Conservation (phyloP, 2,329 filamentous ascomycete species). For the Trichoderma semiorbis region DNA sequence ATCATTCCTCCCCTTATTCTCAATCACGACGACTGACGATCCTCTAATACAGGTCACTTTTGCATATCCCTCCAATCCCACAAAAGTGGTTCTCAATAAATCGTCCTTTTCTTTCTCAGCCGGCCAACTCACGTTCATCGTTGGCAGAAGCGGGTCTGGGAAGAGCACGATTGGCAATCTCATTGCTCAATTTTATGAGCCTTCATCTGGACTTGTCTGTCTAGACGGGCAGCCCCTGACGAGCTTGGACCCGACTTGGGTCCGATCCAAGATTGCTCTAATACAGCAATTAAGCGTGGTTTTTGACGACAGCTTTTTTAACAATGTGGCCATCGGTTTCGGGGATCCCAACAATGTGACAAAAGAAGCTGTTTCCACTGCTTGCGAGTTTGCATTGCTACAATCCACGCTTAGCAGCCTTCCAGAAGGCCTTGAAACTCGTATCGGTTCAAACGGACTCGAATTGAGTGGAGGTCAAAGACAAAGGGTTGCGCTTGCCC, state of each 20-base stretch:
- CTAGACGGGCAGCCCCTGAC: constrained; percentile 64
- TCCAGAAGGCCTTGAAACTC: constrained; percentile 67
- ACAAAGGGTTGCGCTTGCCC: constrained; percentile 76
- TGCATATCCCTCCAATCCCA: constrained; percentile 69
- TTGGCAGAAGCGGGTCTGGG: constrained; percentile 84
- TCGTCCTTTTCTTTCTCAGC: constrained; percentile 68
- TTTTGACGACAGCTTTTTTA: constrained; percentile 75
- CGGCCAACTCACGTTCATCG: constrained; percentile 72
- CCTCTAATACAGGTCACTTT: constrained; percentile 63
- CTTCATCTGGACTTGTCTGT: constrained; percentile 60
- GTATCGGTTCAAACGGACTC: constrained; percentile 65
- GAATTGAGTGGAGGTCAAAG: constrained; percentile 80
- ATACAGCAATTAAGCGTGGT: constrained; percentile 79
- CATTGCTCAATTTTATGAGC: constrained; percentile 72
- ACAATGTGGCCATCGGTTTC: constrained; percentile 74
- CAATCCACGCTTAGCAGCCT: constrained; percentile 63
- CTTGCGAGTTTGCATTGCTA: constrained; percentile 66
- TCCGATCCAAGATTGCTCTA: constrained; percentile 73
- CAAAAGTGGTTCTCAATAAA: constrained; percentile 55
- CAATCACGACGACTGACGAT: constrained; percentile 21
- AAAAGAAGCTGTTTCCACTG: constrained; percentile 54
- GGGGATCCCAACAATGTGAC: constrained; percentile 46
- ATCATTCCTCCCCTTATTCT: neutral
- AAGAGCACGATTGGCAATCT: constrained; percentile 87
- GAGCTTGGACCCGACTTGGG: constrained; percentile 65